Evolutionary conservation across 805 yeast species (phyloP).

Genomic region (Hyphopichia homilentoma): DNA sequence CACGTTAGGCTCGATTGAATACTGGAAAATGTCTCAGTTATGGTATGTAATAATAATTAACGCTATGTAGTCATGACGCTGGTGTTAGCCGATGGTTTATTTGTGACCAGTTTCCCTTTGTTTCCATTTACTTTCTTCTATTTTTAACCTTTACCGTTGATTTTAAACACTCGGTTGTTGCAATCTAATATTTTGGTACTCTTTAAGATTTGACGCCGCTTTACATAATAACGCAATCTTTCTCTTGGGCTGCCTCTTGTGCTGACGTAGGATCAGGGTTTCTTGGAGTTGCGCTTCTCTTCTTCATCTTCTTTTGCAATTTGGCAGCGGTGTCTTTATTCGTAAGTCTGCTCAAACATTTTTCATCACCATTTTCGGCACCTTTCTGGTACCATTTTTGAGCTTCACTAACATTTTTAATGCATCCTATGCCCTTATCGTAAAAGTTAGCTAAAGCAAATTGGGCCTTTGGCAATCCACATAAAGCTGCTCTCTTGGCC

Average conservation of each 20-base stretch:
- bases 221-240: slow-evolving; percentile 44
- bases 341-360: slow-evolving; percentile 28
- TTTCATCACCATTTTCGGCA: slow-evolving; percentile 51
- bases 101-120: too few relatives aligned
- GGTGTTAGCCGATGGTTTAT: too few relatives aligned
- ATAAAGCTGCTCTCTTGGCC: slow-evolving; percentile 83
- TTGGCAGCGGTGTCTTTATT: slow-evolving; percentile 29
- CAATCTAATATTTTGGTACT: too few relatives aligned
- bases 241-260: slow-evolving; percentile 24
- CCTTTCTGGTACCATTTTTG: slow-evolving; percentile 75
- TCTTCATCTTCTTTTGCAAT: slow-evolving; percentile 26
- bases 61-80: too few relatives aligned
- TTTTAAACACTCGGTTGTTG: too few relatives aligned
- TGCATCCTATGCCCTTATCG: slow-evolving; percentile 87
- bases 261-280: slow-evolving; percentile 1
- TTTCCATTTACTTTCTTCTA: too few relatives aligned
- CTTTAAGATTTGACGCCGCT: too few relatives aligned
- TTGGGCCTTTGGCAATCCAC: slow-evolving; percentile 78
- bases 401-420: slow-evolving; percentile 51
- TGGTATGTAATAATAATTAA: too few relatives aligned
- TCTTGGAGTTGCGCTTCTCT: slow-evolving; percentile 14
- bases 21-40: too few relatives aligned
- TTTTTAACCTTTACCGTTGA: too few relatives aligned
- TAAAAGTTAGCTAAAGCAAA: slow-evolving; percentile 78
- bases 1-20: too few relatives aligned